Percentiles rank a stretch among this genome's conserved stretches.
Evolutionary conservation across 2,329 filamentous ascomycete genomes (phyloP).

Genomic region (Colletotrichum zoysiae): DNA sequence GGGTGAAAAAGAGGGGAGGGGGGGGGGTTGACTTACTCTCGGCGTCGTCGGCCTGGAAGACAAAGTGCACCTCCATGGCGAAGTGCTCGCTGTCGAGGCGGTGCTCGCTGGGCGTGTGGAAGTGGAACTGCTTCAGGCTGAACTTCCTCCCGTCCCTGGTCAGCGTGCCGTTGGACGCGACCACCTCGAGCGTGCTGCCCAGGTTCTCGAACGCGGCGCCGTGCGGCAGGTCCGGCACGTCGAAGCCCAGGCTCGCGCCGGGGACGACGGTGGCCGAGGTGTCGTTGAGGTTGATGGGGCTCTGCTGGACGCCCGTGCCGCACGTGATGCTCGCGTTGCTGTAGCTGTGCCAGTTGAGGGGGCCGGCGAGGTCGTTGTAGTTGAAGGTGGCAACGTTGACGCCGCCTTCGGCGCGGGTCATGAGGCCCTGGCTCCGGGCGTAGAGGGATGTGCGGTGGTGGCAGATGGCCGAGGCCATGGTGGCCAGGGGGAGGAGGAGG

Average conservation of each 20-base stretch:
- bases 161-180: constrained; percentile 60
- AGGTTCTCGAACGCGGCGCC: constrained; percentile 63
- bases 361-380: constrained; percentile 58
- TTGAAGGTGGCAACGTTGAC: constrained; percentile 55
- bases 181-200: constrained; percentile 64
- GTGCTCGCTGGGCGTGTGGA: constrained; percentile 72
- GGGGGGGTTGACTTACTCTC: constrained; percentile 13
- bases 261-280: constrained; percentile 40
- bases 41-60: constrained; percentile 51
- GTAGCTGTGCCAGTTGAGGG: constrained; percentile 65
- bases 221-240: constrained; percentile 52
- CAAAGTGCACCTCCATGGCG: constrained; percentile 58
- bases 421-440: constrained; percentile 44
- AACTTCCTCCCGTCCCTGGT: constrained; percentile 55
- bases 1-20: neutral
- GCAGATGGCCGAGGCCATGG: constrained; percentile 46
- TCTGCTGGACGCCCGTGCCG: constrained; percentile 63
- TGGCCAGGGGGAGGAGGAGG: constrained; percentile 40
- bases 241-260: constrained; percentile 50
- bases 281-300: constrained; percentile 65
- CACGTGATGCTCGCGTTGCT: constrained; percentile 59
- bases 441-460: constrained; percentile 53
- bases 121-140: constrained; percentile 67
- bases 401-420: constrained; percentile 41
- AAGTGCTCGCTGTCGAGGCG: constrained; percentile 59